phyloP scores from a whole-genome alignment of 2,329 filamentous ascomycete genomes.

The Pseudogymnoascus pannorum region DNA sequence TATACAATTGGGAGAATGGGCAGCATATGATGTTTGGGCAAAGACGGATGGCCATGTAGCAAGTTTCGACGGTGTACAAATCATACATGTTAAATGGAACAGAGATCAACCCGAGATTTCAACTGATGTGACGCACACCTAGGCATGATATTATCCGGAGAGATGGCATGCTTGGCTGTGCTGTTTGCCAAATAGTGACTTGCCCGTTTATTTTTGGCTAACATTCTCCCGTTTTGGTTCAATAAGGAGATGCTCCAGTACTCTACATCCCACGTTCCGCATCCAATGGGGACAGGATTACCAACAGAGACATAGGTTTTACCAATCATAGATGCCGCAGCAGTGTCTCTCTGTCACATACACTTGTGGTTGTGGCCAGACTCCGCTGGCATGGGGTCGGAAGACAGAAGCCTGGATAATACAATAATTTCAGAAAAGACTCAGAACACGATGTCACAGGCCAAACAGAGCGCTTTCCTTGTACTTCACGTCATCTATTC shows the following conservation, averaged over 20 bases:
- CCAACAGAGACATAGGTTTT: background rate
- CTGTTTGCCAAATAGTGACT: background rate
- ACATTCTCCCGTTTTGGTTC: background rate
- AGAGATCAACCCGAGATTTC: background rate
- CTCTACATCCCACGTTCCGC: background rate
- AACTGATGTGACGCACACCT: background rate
- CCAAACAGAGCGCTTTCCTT: background rate
- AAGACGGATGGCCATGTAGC: background rate
- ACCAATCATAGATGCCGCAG: background rate
- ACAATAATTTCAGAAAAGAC: background rate
- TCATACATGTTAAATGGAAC: constrained; percentile 10
- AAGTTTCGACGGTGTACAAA: constrained; percentile 9
- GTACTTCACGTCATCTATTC: background rate
- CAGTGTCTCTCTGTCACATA: background rate
- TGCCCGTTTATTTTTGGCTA: background rate
- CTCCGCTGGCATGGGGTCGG: background rate
- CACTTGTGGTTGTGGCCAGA: background rate
- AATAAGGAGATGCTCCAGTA: background rate
- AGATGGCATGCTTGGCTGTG: background rate
- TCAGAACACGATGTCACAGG: too few relatives aligned
- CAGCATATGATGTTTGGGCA: background rate
- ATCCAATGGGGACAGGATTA: background rate
- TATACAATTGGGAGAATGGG: background rate
- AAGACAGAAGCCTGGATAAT: background rate
- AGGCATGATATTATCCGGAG: background rate